These are phyloP conservation scores for Tylopilus plumbeoviolaceoides DNA, from an alignment of 768 basidiomycete genomes.

Conservation along the genomic window DNA sequence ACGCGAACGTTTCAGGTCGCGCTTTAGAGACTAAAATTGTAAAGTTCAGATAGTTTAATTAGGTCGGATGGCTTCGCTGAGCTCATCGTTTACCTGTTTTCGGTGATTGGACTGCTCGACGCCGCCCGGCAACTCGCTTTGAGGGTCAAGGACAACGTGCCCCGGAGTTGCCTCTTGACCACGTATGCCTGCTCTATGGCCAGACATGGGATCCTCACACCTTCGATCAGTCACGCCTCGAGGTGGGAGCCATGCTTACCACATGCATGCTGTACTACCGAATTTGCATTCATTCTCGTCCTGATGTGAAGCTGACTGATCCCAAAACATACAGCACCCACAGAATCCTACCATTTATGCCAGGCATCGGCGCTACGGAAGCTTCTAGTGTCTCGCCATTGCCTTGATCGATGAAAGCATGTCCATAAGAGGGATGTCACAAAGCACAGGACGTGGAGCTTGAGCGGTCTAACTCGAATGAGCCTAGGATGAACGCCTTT, in stretches of 20 bases:
- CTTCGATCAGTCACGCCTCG: constrained; percentile 34
- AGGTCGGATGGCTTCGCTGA: constrained; percentile 26
- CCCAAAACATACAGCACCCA: constrained; percentile 19
- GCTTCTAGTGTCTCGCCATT: constrained; percentile 14
- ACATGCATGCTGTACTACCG: constrained; percentile 28
- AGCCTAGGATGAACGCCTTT: constrained; percentile 17
- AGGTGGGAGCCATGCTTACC: constrained; percentile 31
- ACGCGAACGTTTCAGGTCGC: constrained; percentile 4
- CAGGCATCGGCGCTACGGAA: constrained; percentile 19
- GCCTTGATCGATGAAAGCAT: constrained; percentile 15
- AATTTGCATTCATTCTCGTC: constrained; percentile 30
- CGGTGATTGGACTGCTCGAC: constrained; percentile 27
- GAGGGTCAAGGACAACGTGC: constrained; percentile 17
- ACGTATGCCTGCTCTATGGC: background rate
- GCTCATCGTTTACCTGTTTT: constrained; percentile 20
- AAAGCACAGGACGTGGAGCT: constrained; percentile 29
- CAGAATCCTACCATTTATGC: constrained; percentile 22
- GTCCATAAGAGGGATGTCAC: constrained; percentile 17
- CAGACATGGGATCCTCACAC: constrained; percentile 29
- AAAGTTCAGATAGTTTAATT: constrained; percentile 25
- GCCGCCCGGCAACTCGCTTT: constrained; percentile 22
- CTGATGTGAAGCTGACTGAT: constrained; percentile 19
- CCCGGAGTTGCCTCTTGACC: constrained; percentile 18
- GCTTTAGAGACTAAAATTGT: constrained; percentile 8
- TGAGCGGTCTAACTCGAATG: constrained; percentile 21